Evolutionary conservation across 192 early-diverging fungal species (phyloP).

Genomic region (Jimgerdemannia flammicorona): DNA sequence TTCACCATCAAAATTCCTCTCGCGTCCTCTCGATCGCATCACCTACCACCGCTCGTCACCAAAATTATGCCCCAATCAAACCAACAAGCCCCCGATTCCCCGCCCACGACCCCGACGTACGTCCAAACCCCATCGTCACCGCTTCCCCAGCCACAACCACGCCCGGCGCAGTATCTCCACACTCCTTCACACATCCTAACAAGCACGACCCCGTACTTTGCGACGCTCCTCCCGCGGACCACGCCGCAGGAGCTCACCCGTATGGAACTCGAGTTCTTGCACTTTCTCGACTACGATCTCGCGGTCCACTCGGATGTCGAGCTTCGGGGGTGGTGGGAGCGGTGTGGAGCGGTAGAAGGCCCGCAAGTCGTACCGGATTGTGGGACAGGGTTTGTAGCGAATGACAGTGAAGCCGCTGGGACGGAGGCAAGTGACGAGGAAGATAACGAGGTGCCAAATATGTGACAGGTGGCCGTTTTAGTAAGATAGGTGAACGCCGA

Average conservation of each 20-base stretch:
- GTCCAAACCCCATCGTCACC: neutral
- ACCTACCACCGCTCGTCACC: neutral
- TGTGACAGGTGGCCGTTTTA: neutral
- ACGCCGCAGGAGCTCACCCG: conserved; percentile 26
- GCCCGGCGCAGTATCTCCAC: neutral
- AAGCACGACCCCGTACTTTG: neutral
- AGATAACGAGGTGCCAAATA: neutral
- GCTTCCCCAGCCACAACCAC: neutral
- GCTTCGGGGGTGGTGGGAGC: neutral
- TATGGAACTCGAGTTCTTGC: conserved; percentile 50
- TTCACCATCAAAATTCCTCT: neutral
- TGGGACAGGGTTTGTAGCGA: neutral
- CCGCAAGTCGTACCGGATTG: neutral
- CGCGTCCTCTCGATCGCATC: neutral
- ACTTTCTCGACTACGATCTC: conserved; percentile 44
- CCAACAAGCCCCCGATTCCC: neutral
- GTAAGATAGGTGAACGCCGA: neutral
- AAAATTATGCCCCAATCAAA: neutral
- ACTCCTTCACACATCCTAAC: neutral
- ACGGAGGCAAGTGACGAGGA: neutral
- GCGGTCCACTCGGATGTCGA: neutral
- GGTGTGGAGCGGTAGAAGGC: neutral
- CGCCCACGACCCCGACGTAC: neutral
- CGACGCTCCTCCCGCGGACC: neutral
- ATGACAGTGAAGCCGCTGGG: neutral